Conservation (phyloP, 2,329 filamentous ascomycete genomes). For the Metarhizium robertsii region DNA sequence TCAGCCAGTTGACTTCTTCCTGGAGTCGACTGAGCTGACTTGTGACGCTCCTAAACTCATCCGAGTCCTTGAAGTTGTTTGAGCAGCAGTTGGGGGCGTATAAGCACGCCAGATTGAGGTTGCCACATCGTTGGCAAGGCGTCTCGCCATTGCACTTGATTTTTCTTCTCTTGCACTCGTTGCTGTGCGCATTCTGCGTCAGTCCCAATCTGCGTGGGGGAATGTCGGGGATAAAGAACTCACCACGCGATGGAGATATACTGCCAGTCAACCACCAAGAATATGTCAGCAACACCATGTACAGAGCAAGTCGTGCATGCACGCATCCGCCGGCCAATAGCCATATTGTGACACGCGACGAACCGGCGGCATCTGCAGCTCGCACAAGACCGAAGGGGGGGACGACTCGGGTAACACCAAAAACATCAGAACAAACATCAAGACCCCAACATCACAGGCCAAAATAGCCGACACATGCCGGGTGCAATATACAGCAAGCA, state of each 20-base stretch:
- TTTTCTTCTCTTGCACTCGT: conserved; percentile 67
- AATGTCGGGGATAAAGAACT: conserved; percentile 14
- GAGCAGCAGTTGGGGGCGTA: conserved; percentile 59
- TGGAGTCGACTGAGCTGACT: conserved; percentile 66
- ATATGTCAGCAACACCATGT: background rate
- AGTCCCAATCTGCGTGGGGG: background rate
- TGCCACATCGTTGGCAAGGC: conserved; percentile 58
- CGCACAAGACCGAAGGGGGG: background rate
- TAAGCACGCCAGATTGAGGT: conserved; percentile 55
- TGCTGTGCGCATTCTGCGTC: conserved; percentile 33
- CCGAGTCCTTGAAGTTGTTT: conserved; percentile 83
- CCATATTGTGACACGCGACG: background rate
- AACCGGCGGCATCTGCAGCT: background rate
- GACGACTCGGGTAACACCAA: background rate
- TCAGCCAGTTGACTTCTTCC: conserved; percentile 73
- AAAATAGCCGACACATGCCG: background rate
- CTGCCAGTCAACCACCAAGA: conserved; percentile 17
- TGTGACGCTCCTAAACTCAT: conserved; percentile 79
- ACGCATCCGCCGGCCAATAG: background rate
- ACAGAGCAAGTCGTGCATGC: background rate
- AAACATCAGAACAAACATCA: background rate
- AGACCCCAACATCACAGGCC: background rate
- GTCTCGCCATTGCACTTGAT: conserved; percentile 66
- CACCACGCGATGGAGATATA: conserved; percentile 56
- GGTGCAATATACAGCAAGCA: background rate